Conservation (phyloP, 495 filamentous ascomycete species). For the Viridothelium virens region DNA sequence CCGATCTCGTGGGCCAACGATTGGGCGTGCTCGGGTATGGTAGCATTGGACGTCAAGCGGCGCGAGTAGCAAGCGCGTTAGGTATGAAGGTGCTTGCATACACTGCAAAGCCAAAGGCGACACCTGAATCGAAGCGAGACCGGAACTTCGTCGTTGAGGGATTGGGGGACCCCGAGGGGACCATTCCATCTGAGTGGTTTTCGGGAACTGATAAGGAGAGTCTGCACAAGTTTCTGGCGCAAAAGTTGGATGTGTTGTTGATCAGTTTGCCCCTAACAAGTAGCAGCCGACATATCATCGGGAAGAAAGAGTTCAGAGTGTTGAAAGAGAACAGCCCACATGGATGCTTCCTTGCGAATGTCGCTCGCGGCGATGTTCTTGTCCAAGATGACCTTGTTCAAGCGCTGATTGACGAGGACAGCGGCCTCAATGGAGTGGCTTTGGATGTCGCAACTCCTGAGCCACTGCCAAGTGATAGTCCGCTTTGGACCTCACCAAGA, state of each 20-base stretch:
- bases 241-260: conserved; percentile 69
- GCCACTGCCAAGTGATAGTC: conserved; percentile 60
- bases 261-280: conserved; percentile 65
- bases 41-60: conserved; percentile 71
- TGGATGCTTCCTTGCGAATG: conserved; percentile 62
- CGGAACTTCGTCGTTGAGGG: conserved; percentile 62
- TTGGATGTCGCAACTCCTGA: conserved; percentile 85
- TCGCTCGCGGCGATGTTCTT: conserved; percentile 64
- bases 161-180: conserved; percentile 69
- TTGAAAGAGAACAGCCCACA: conserved; percentile 34
- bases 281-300: conserved; percentile 55
- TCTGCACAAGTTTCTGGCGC: conserved; percentile 56
- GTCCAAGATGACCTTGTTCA: conserved; percentile 59
- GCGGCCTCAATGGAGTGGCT: conserved; percentile 58
- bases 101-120: conserved; percentile 55
- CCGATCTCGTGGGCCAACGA: conserved; percentile 48
- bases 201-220: conserved; percentile 53
- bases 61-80: conserved; percentile 59
- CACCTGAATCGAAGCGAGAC: conserved; percentile 52
- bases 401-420: conserved; percentile 43
- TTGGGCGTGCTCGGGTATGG: conserved; percentile 80
- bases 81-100: conserved; percentile 82
- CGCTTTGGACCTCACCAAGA: conserved; percentile 65
- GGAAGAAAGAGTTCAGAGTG: conserved; percentile 56
- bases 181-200: conserved; percentile 65